Base-by-base conservation (phyloP, 495 filamentous ascomycete species). In the Podospora sp. region DNA sequence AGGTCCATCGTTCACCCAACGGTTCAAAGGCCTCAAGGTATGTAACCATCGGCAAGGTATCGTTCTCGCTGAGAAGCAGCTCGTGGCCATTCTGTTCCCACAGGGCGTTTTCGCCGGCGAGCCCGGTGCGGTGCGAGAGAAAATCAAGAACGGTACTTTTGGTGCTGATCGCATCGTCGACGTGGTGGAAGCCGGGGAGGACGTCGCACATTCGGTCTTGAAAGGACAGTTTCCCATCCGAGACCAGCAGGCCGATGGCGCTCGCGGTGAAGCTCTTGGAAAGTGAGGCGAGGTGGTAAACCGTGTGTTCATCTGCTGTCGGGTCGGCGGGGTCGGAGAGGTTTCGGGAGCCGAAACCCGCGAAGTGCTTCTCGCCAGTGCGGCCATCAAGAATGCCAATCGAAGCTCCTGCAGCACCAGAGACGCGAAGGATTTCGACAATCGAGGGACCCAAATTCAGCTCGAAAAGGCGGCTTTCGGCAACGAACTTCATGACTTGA, bases 241-340 rank as follows among this genome's bases (percentile, higher is more conserved):
- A 62, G 25, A 79, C 78, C 4, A 81, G 65, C 12, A 75, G 73
- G 1, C 63, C 77, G 11, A 78, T 65, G 3, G 69, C 63, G 33
- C 71, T 69, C 25, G 76, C 73, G 7, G 75, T 78, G 62, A 81
- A 72, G 60, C 71, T 68, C 60, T 81, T 77, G 49, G 70, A 77
- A 14, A 76, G 67, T 0, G 76, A 77, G 16, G 73, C 78, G 40
- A 81, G 68, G 62, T 73, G 66, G 60, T 81, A 79, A 0, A 76
- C 68, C 0, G 77, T 78, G 53, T 80, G 70, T 9, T 68, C 49
- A 58, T 79, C 60, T 1, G 76, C 57, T n/a, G 22, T 67, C 25
- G 21, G 20, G 14, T 4, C 40, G 40, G 16, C 40, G n/a, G 26
- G 20, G 0, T 57, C 57, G 9, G 20, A 22, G 46, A 22, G 40